Evolutionary conservation across 805 yeast genomes (phyloP).

Genomic region (Saccharomycopsis selenospora): DNA sequence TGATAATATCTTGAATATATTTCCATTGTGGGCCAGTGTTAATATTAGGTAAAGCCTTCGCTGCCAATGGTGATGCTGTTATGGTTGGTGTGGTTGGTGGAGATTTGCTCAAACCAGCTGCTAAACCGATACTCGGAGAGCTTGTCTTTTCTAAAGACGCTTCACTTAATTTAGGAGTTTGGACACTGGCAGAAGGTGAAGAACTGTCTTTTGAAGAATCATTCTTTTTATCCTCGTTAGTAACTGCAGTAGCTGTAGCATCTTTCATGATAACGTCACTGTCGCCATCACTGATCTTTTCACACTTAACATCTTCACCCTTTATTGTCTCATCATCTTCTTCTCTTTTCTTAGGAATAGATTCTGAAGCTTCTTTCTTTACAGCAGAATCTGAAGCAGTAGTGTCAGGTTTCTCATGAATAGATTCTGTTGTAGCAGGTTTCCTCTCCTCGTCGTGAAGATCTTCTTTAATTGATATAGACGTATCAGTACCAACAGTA

Average conservation of each 20-base stretch:
- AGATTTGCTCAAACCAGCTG: neutral
- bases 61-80: neutral
- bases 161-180: neutral
- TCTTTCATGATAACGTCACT: neutral
- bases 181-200: neutral
- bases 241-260: neutral
- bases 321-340: neutral
- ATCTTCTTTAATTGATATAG: neutral
- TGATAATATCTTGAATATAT: constrained; percentile 85
- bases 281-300: constrained; percentile 1
- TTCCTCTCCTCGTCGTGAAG: neutral
- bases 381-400: neutral
- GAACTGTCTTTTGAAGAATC: too few relatives aligned
- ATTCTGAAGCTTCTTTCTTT: neutral
- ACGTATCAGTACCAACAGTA: neutral
- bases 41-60: neutral
- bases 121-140: constrained; percentile 20
- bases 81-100: constrained; percentile 7
- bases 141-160: constrained; percentile 25
- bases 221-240: too few relatives aligned
- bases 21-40: constrained; percentile 70
- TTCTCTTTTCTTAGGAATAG: neutral
- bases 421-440: neutral
- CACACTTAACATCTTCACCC: neutral
- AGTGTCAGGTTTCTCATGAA: neutral